Evolutionary conservation across 73 alveolate genomes (phyloP).

Genomic region (Symbiodinium natans): DNA sequence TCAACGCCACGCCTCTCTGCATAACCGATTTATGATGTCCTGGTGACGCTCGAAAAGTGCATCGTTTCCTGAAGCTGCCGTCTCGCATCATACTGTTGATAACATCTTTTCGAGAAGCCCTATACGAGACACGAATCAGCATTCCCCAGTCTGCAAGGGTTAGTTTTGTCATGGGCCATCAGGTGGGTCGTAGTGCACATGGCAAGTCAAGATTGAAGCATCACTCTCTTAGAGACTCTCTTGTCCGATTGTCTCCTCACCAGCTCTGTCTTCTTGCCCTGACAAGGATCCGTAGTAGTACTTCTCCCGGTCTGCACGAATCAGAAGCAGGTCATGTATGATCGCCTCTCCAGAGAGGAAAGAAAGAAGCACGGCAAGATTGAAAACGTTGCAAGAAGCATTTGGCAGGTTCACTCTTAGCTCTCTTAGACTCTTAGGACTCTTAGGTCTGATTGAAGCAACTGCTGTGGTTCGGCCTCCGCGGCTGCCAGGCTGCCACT

Average conservation of each 20-base stretch:
- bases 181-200: too few relatives aligned
- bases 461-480: conserved; percentile 8
- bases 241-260: neutral
- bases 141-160: too few relatives aligned
- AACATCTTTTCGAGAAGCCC: too few relatives aligned
- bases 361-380: neutral
- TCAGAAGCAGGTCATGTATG: conserved; percentile 53
- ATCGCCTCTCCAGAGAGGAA: conserved; percentile 26
- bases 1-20: conserved; percentile 57
- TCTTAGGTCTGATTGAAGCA: neutral
- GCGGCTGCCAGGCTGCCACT: conserved; percentile 84
- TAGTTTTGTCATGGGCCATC: too few relatives aligned
- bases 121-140: too few relatives aligned
- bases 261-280: neutral
- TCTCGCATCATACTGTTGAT: neutral
- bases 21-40: conserved; percentile 86
- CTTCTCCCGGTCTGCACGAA: conserved; percentile 89
- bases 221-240: too few relatives aligned
- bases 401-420: neutral
- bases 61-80: conserved; percentile 39
- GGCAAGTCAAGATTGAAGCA: too few relatives aligned
- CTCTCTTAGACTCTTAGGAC: neutral
- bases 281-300: conserved; percentile 48
- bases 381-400: neutral
- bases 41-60: conserved; percentile 92